Conservation (phyloP, 805 yeast species). For the Metschnikowia kunwiensis region DNA sequence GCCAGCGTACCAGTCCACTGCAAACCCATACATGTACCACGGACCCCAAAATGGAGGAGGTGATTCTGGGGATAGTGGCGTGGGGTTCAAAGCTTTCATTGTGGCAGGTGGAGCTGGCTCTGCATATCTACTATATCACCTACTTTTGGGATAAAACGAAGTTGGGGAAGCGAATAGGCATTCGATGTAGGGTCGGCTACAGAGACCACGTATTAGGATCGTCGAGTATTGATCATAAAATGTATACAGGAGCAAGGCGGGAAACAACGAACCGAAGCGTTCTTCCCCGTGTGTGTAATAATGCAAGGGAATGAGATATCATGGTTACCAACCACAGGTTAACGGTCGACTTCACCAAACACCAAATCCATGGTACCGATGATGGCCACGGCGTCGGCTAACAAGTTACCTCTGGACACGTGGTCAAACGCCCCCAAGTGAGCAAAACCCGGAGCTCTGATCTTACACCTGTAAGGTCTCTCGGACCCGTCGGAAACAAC, state of each 20-base stretch:
- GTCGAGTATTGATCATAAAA: conserved; percentile 2
- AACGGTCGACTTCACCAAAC: conserved; percentile 93
- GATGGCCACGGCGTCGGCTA: conserved; percentile 91
- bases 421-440: conserved; percentile 88
- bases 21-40: conserved; percentile 35
- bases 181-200: no score
- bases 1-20: background rate
- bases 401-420: conserved; percentile 77
- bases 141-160: conserved; percentile 1
- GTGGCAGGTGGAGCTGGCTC: conserved; percentile 35
- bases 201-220: conserved; percentile 1
- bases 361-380: conserved; percentile 95
- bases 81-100: conserved; percentile 22
- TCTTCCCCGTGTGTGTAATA: conserved; percentile 6
- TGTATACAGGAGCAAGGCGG: conserved; percentile 3
- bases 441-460: conserved; percentile 93
- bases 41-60: conserved; percentile 25
- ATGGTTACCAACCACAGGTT: conserved; percentile 16
- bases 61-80: conserved; percentile 10
- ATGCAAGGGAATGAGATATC: conserved; percentile 11
- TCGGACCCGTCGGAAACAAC: conserved; percentile 86
- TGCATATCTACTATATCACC: conserved; percentile 27
- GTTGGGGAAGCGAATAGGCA: no score
- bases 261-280: conserved; percentile 8
- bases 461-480: conserved; percentile 88